Conservation (phyloP, 345 rosid species). For the Kernera saxatilis region DNA sequence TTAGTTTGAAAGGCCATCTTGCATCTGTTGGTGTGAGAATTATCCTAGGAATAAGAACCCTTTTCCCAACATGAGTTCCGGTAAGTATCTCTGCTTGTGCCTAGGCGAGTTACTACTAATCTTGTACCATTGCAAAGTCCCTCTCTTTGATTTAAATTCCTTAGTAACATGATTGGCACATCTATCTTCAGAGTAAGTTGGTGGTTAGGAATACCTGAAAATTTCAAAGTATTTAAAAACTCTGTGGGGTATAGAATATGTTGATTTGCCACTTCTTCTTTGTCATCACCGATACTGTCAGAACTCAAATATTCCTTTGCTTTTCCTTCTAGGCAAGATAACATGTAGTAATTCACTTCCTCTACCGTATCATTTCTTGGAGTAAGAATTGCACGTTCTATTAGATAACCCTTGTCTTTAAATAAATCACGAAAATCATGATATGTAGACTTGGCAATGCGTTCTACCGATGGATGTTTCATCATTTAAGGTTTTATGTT, state of each 20-base stretch:
- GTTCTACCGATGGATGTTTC: too few relatives aligned
- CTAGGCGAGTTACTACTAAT: background rate
- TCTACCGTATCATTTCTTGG: background rate
- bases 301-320: background rate
- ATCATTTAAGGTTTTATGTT: too few relatives aligned
- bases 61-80: background rate
- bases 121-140: background rate
- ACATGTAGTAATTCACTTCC: background rate
- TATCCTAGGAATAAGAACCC: background rate
- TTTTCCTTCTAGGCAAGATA: background rate
- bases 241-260: background rate
- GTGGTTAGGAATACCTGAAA: background rate
- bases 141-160: background rate
- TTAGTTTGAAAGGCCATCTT: background rate
- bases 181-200: background rate
- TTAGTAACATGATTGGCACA: background rate
- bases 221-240: background rate
- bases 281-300: background rate
- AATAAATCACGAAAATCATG: background rate
- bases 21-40: background rate
- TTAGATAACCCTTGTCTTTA: background rate
- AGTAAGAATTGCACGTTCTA: background rate
- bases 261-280: constrained; percentile 8
- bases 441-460: background rate
- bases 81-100: background rate